Evolutionary conservation across 2,329 filamentous ascomycete species (phyloP).

Genomic region (Paraphoma sp.): DNA sequence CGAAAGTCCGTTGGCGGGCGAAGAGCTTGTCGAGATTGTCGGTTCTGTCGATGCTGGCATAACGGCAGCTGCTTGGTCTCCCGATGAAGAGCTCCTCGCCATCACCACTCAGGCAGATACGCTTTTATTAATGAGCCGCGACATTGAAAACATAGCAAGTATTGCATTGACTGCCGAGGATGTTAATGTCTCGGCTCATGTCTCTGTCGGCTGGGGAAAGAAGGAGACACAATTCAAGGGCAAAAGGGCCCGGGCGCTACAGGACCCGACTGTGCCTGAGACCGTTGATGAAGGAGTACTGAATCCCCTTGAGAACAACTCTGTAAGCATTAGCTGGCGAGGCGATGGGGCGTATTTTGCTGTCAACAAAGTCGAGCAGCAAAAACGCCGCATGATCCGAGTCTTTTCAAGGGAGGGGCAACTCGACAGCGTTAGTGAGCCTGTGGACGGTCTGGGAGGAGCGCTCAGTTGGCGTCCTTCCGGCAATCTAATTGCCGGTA

Average conservation of each 20-base stretch:
- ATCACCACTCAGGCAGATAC: conserved; percentile 81
- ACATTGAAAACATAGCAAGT: conserved; percentile 84
- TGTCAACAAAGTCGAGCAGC: conserved; percentile 77
- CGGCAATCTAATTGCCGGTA: conserved; percentile 87
- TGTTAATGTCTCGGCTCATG: conserved; percentile 86
- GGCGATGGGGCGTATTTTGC: conserved; percentile 93
- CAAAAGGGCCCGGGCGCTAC: conserved; percentile 81
- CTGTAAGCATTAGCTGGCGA: conserved; percentile 83
- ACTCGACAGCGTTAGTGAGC: conserved; percentile 92
- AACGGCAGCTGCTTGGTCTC: conserved; percentile 87
- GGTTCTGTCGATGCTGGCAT: conserved; percentile 94
- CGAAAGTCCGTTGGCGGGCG: conserved; percentile 69
- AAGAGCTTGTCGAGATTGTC: conserved; percentile 90
- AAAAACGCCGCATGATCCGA: conserved; percentile 77
- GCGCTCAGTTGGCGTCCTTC: conserved; percentile 89
- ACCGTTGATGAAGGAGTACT: conserved; percentile 83
- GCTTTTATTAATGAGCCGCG: conserved; percentile 88
- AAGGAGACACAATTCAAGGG: conserved; percentile 98
- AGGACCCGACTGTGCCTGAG: conserved; percentile 94
- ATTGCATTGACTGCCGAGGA: conserved; percentile 76
- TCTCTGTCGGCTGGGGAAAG: conserved; percentile 98
- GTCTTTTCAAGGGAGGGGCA: conserved; percentile 90
- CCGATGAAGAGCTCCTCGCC: conserved; percentile 88
- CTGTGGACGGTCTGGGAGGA: conserved; percentile 88
- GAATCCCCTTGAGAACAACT: conserved; percentile 75